Conservation (phyloP, 2,329 filamentous ascomycete species). For the Onygenales sp. region DNA sequence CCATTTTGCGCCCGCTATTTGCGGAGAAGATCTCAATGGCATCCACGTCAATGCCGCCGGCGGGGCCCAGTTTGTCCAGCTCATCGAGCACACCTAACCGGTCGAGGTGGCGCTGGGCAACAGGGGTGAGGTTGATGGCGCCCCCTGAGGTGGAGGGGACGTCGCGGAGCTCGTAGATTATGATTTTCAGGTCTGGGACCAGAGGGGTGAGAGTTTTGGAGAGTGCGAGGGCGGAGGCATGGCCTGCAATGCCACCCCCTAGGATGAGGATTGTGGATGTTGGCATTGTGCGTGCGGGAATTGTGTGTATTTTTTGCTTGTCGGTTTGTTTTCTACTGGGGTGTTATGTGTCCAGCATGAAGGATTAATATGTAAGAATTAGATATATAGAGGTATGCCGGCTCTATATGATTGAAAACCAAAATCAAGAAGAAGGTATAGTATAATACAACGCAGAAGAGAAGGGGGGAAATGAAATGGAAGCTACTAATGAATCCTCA, state of each 20-base stretch:
- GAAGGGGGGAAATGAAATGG: too few relatives aligned
- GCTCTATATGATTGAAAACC: too few relatives aligned
- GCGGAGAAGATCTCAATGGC: constrained; percentile 32
- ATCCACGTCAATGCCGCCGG: constrained; percentile 31
- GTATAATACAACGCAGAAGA: too few relatives aligned
- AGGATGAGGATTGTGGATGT: constrained; percentile 12
- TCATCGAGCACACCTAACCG: constrained; percentile 31
- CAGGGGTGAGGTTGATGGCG: constrained; percentile 36
- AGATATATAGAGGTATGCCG: too few relatives aligned
- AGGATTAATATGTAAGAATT: too few relatives aligned
- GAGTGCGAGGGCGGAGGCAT: constrained; percentile 13
- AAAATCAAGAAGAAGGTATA: too few relatives aligned
- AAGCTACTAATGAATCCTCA: too few relatives aligned
- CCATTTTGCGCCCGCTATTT: constrained; percentile 29
- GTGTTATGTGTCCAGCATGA: too few relatives aligned
- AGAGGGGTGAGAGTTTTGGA: constrained; percentile 11
- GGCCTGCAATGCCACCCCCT: constrained; percentile 14
- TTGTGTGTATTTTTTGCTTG: background rate
- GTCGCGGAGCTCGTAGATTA: constrained; percentile 31
- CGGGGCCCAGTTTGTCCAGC: constrained; percentile 27
- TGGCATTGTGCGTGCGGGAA: background rate
- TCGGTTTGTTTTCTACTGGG: too few relatives aligned
- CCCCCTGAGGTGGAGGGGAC: constrained; percentile 35
- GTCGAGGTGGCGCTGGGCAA: constrained; percentile 34
- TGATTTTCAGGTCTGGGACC: constrained; percentile 19